Evolutionary conservation across 352 stramenopile species (phyloP).

Genomic region (Phytopythium sindhum): DNA sequence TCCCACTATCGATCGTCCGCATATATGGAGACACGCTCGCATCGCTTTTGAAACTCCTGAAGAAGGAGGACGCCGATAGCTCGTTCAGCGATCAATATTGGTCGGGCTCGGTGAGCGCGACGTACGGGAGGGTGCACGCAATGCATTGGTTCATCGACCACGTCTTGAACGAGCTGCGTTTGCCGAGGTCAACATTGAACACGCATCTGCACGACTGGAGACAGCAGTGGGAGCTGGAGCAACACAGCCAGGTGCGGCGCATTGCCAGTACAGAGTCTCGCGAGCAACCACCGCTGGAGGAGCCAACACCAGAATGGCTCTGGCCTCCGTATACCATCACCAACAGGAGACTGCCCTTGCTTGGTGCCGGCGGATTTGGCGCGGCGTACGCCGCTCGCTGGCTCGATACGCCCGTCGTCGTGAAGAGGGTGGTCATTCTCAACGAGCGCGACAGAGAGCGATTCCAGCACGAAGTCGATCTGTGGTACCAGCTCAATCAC

Average conservation of each 20-base stretch:
- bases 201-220: background rate
- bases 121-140: background rate
- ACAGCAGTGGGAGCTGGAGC: conserved; percentile 1
- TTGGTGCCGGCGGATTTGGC: conserved; percentile 10
- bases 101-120: background rate
- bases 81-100: background rate
- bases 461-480: conserved; percentile 20
- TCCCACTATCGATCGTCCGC: background rate
- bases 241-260: background rate
- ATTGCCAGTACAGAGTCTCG: background rate
- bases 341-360: background rate
- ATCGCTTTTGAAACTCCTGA: background rate
- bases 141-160: background rate
- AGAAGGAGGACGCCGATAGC: background rate
- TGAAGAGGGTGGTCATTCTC: conserved; percentile 10
- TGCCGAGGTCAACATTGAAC: background rate
- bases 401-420: conserved; percentile 7
- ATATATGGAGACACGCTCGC: background rate
- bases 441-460: conserved; percentile 10
- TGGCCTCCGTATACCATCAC: conserved; percentile 13
- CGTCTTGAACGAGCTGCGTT: background rate
- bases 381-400: conserved; percentile 3
- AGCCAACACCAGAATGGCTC: conserved; percentile 13
- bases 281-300: conserved; percentile 3
- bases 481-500: conserved; percentile 26